Conservation (phyloP, 495 filamentous ascomycete species). For the Lindgomyces ingoldianus region DNA sequence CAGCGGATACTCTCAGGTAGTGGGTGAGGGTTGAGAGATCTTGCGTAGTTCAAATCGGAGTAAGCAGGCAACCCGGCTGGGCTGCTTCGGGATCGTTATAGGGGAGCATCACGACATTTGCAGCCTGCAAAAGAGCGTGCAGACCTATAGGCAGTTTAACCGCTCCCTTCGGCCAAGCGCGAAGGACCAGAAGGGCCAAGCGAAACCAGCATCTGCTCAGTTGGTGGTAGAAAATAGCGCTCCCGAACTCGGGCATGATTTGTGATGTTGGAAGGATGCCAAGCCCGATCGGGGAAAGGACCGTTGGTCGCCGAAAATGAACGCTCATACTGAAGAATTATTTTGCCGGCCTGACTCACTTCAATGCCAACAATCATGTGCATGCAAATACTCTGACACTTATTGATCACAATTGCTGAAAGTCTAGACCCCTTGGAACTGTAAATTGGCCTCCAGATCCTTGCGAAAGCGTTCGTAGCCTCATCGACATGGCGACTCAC, state of each 20-base stretch:
- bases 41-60: too few species aligned
- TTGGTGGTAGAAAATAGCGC: neutral
- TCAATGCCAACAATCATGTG: neutral
- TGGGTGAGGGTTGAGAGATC: too few species aligned
- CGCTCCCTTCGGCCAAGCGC: too few species aligned
- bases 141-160: too few species aligned
- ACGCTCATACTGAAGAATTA: neutral
- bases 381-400: neutral
- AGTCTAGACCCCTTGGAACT: neutral
- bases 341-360: slow-evolving; percentile 6
- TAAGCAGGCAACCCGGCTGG: too few species aligned
- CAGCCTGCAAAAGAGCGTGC: too few species aligned
- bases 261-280: neutral
- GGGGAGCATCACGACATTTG: too few species aligned
- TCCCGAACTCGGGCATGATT: neutral
- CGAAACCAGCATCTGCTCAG: neutral
- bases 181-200: too few species aligned
- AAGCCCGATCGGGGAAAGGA: neutral
- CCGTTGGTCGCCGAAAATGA: neutral
- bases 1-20: too few species aligned
- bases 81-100: too few species aligned
- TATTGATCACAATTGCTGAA: slow-evolving; percentile 1
- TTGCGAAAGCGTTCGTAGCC: neutral
- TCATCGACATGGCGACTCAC: slow-evolving; percentile 25
- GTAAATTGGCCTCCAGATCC: slow-evolving; percentile 1